phyloP scores from a whole-genome alignment of 345 rosid genomes.

The Laguncularia racemosa region DNA sequence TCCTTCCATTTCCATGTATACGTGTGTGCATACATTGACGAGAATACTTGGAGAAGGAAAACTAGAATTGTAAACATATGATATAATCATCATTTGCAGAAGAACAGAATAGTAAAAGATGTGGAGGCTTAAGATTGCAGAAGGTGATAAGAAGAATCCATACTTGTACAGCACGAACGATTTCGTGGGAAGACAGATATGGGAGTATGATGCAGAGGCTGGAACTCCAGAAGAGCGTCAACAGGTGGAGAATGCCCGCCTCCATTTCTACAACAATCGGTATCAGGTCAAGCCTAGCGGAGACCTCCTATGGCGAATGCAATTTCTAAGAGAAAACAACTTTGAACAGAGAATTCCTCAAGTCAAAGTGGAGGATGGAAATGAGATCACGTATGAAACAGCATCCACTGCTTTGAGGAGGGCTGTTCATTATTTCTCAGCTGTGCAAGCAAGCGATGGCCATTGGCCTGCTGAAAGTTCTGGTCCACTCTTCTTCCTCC shows the following conservation, averaged over 20 bases:
- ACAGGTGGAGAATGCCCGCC: conserved; percentile 17
- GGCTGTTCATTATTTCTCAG: conserved; percentile 26
- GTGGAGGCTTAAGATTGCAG: conserved; percentile 30
- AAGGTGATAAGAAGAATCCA: conserved; percentile 8
- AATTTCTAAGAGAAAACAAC: conserved; percentile 23
- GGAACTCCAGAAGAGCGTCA: conserved; percentile 12
- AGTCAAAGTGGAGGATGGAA: conserved; percentile 22
- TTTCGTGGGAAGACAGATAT: conserved; percentile 18
- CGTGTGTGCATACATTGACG: too few species aligned
- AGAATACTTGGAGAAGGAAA: too few species aligned
- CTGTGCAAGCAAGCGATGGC: conserved; percentile 29
- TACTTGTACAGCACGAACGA: conserved; percentile 18
- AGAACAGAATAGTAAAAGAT: conserved; percentile 2
- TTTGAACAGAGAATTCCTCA: conserved; percentile 22
- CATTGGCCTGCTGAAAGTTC: conserved; percentile 39
- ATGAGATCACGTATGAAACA: conserved; percentile 22
- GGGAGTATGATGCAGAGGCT: conserved; percentile 20
- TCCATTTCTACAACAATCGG: conserved; percentile 16
- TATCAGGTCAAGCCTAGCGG: conserved; percentile 11
- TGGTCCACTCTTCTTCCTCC: conserved; percentile 27
- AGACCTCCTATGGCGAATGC: conserved; percentile 23
- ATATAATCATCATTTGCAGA: too few species aligned
- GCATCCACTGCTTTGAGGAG: conserved; percentile 18
- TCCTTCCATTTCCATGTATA: too few species aligned
- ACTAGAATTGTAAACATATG: too few species aligned